Evolutionary conservation across 441 rosid species (phyloP), one percentile per base, ranked within the genome.

Genomic region (Populus hybrid): DNA sequence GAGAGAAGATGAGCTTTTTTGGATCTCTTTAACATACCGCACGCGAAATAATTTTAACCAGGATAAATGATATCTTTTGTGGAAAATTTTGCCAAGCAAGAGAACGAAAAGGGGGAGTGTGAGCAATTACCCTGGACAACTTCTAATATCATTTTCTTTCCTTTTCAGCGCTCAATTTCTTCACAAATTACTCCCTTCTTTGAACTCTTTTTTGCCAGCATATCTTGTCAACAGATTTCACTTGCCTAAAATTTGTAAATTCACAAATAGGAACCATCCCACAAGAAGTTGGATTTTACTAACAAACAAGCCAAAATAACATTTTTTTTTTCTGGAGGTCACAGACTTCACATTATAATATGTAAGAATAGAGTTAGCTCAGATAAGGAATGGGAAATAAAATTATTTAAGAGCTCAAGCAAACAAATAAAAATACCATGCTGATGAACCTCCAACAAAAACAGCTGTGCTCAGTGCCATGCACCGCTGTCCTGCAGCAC

Each of bases 401-500:
- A 57, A 67, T 34, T 53, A 53, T 53, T 16, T 53, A 21, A 71
- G 28, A 67, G 46, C 30, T 67, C 50, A 59, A 50, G 11, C 32
- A 23, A 53, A 79, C 24, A 59, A 35, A 38, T 35, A 3, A 78
- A 26, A 59, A 77, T 89, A 91, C 94, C 93, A 91, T 73, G 67
- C 67, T 59, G 67, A 53, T 66, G 83, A 87, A 63, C 81, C 87
- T 84, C 90, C 93, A 76, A 91, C 88, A 79, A 91, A 91, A 64
- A 91, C 70, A 73, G 77, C 89, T 26, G 89, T 86, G 79, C 82
- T 83, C 70, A 89, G 81, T 36, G 88, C 85, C 84, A 79, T 84
- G 82, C 90, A 78, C 71, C 78, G 84, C 74, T 89, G 90, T 72
- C 91, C 92, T 53, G 90, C 89, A 78, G 86, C 86, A 75, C 93